These are phyloP conservation scores for Aspergillus fructus DNA, from an alignment of 2,329 filamentous ascomycete species.

Conservation along the genomic window DNA sequence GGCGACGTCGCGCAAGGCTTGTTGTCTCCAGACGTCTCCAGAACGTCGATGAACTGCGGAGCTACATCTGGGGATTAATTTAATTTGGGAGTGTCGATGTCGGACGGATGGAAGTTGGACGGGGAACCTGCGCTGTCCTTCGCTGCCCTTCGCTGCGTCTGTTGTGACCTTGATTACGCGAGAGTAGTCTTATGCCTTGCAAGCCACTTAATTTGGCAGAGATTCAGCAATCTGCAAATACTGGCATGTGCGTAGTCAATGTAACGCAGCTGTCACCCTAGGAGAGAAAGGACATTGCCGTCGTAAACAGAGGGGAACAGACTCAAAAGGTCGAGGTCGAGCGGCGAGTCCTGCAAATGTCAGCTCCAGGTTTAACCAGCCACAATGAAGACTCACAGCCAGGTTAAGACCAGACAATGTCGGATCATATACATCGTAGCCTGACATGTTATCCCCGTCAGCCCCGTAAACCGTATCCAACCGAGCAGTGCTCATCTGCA, in stretches of 20 bases:
- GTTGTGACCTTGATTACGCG: too few relatives aligned
- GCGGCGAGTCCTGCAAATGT: background rate
- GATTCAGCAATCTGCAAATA: too few relatives aligned
- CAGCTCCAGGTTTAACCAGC: background rate
- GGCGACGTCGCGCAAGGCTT: constrained; percentile 6
- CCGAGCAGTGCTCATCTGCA: background rate
- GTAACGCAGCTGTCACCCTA: background rate
- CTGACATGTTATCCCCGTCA: background rate
- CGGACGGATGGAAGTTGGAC: background rate
- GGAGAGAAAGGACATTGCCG: background rate
- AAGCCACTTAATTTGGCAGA: too few relatives aligned
- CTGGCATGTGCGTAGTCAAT: too few relatives aligned
- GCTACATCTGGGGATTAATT: background rate
- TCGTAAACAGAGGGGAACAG: background rate
- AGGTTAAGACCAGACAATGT: background rate
- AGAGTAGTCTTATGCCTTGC: too few relatives aligned
- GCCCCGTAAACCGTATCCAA: background rate
- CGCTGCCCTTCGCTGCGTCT: too few relatives aligned
- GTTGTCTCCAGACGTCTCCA: background rate
- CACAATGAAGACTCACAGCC: background rate
- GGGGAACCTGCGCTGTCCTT: too few relatives aligned
- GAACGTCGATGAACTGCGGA: background rate
- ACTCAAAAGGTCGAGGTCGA: background rate
- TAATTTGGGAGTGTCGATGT: background rate
- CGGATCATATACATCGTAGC: background rate